Percentiles rank a stretch among this genome's conserved stretches.
Conservation (phyloP, 352 stramenopile genomes). For the Globisporangium viniferum region DNA sequence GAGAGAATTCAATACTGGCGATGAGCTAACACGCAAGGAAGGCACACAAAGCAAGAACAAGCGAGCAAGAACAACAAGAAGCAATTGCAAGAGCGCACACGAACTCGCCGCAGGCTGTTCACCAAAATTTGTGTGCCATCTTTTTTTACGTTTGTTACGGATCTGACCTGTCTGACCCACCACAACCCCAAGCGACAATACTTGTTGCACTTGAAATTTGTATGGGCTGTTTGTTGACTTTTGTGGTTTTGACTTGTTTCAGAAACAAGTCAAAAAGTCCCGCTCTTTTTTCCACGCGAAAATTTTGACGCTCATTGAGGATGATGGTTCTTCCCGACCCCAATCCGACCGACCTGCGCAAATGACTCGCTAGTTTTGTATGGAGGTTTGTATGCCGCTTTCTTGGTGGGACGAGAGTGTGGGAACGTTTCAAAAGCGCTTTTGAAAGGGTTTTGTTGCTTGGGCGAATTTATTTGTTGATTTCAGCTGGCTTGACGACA, state of each 20-base stretch:
- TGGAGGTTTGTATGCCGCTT: neutral
- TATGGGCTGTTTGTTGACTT: neutral
- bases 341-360: neutral
- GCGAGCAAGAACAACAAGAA: too few relatives aligned
- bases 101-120: neutral
- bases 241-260: neutral
- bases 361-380: neutral
- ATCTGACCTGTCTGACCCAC: neutral
- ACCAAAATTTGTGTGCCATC: slow-evolving; percentile 1
- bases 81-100: neutral
- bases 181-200: neutral
- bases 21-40: neutral
- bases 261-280: neutral
- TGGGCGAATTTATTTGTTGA: neutral
- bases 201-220: neutral
- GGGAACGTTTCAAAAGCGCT: neutral
- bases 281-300: slow-evolving; percentile 1
- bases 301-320: neutral
- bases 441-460: neutral
- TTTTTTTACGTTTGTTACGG: neutral
- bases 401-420: neutral
- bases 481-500: slow-evolving; percentile 1
- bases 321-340: neutral
- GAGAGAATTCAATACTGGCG: neutral
- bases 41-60: too few relatives aligned